Conservation (phyloP, 2,329 filamentous ascomycete species). For the Diaporthe ampelina region DNA sequence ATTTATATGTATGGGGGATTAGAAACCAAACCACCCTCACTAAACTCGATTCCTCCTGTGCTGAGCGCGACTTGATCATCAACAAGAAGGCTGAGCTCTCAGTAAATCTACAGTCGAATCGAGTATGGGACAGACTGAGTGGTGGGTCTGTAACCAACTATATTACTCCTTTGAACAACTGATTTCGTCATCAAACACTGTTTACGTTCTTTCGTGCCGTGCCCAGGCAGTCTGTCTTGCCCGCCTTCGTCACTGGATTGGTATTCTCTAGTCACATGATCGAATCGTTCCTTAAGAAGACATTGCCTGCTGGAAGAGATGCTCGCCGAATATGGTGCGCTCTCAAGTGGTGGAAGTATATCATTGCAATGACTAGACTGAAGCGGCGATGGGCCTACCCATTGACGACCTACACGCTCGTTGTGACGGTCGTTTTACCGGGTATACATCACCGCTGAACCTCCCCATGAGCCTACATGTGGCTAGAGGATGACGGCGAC, state of each 20-base stretch:
- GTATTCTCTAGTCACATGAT: not conserved
- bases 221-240: not conserved
- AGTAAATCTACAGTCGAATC: no score
- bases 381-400: not conserved
- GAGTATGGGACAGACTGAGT: conserved; percentile 6
- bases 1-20: no score
- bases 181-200: conserved; percentile 39
- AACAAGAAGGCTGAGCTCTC: not conserved
- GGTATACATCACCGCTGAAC: no score
- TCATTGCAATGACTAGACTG: not conserved
- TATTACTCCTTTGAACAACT: conserved; percentile 47
- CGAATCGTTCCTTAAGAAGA: conserved; percentile 44
- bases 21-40: no score
- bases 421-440: no score
- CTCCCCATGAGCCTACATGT: no score
- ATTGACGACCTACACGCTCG: no score
- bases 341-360: conserved; percentile 41
- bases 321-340: conserved; percentile 49
- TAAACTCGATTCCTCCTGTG: no score
- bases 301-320: conserved; percentile 47
- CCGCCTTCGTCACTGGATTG: not conserved
- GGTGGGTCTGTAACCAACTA: conserved; percentile 43
- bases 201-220: not conserved
- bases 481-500: not conserved
- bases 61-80: no score